phyloP scores from a whole-genome alignment of 2,329 filamentous ascomycete species.

The Fusarium nelsonii region DNA sequence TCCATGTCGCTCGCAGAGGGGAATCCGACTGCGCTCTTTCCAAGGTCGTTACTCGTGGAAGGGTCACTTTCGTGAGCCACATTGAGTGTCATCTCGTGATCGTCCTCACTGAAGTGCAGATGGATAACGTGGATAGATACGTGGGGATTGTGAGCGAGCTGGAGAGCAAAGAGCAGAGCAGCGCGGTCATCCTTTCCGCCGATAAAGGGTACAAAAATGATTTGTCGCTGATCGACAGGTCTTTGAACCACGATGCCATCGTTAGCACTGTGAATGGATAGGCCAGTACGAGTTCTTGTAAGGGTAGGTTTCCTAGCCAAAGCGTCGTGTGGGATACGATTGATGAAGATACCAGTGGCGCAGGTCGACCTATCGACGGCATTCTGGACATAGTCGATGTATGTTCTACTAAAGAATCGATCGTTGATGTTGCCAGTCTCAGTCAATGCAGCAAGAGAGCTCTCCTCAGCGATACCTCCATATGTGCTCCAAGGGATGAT shows the following conservation, averaged over 20 bases:
- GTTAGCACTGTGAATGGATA: constrained; percentile 57
- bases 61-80: constrained; percentile 8
- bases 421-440: constrained; percentile 43
- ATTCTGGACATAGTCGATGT: constrained; percentile 79
- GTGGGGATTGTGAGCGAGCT: constrained; percentile 82
- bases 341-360: constrained; percentile 71
- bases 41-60: constrained; percentile 16
- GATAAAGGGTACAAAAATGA: constrained; percentile 89
- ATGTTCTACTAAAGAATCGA: constrained; percentile 57
- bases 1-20: constrained; percentile 46
- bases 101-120: constrained; percentile 44
- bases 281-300: constrained; percentile 50
- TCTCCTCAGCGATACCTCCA: constrained; percentile 76
- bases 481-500: constrained; percentile 92
- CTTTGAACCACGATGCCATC: constrained; percentile 63
- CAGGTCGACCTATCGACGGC: constrained; percentile 78
- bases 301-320: constrained; percentile 61
- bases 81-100: constrained; percentile 25
- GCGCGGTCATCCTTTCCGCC: constrained; percentile 85
- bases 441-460: constrained; percentile 19
- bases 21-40: constrained; percentile 22
- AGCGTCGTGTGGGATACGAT: constrained; percentile 53
- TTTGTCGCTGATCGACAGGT: constrained; percentile 77
- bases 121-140: constrained; percentile 82
- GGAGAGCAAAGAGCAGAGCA: constrained; percentile 83